A percentile compares a stretch with the other conserved stretches of the same genome.
These are phyloP conservation scores for Phytopythium vexans DNA, from an alignment of 352 stramenopile genomes.

Conservation along the genomic window DNA sequence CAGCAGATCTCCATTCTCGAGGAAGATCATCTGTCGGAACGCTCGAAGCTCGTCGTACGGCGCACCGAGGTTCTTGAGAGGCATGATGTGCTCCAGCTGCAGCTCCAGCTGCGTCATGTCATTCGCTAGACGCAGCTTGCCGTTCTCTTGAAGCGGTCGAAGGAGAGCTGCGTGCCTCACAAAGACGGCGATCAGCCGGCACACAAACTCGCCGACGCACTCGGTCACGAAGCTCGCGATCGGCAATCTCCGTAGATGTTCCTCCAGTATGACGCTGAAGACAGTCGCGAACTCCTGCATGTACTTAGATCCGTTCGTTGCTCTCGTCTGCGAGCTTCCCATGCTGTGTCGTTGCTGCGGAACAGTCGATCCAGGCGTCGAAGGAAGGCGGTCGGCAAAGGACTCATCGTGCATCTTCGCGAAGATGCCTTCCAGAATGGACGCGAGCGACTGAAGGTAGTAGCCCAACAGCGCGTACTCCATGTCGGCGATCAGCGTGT, in stretches of 20 bases:
- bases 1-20: conserved; percentile 58
- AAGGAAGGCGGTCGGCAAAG: conserved; percentile 44
- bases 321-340: background rate
- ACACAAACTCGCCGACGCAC: conserved; percentile 66
- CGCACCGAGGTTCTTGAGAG: conserved; percentile 51
- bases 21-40: conserved; percentile 83
- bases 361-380: conserved; percentile 9
- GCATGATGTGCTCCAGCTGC: conserved; percentile 52
- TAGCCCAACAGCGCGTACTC: conserved; percentile 61
- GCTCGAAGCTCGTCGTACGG: conserved; percentile 75
- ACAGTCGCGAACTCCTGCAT: conserved; percentile 73
- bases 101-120: conserved; percentile 86
- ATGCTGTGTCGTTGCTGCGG: conserved; percentile 12
- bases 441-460: conserved; percentile 66
- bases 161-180: conserved; percentile 71
- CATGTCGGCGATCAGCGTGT: conserved; percentile 46
- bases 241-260: conserved; percentile 69
- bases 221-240: conserved; percentile 42
- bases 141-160: conserved; percentile 66
- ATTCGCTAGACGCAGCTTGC: conserved; percentile 76
- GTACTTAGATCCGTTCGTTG: conserved; percentile 56
- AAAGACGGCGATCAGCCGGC: conserved; percentile 73
- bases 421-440: conserved; percentile 56
- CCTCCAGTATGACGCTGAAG: conserved; percentile 65
- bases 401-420: conserved; percentile 86